These are phyloP conservation scores for Penicillium fuscoglaucum DNA, from an alignment of 2,329 filamentous ascomycete genomes.

Conservation along the genomic window DNA sequence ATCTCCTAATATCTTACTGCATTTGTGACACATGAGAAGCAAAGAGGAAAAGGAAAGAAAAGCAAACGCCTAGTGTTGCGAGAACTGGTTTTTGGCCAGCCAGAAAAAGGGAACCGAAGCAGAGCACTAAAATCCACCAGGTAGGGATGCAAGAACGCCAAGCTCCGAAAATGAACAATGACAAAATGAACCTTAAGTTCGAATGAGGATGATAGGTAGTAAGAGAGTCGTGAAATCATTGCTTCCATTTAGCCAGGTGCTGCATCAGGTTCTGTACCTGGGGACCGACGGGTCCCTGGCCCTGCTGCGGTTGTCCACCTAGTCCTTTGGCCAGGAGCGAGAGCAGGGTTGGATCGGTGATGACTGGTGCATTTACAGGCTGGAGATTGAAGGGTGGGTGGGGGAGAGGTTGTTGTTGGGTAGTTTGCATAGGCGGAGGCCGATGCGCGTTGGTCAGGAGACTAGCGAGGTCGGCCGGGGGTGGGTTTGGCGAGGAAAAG, in stretches of 20 bases:
- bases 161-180: constrained; percentile 21
- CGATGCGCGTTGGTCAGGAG: constrained; percentile 42
- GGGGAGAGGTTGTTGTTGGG: constrained; percentile 31
- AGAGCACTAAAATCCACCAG: constrained; percentile 9
- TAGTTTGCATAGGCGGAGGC: constrained; percentile 35
- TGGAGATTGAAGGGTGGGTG: constrained; percentile 35
- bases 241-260: constrained; percentile 49
- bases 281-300: constrained; percentile 34
- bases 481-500: constrained; percentile 36
- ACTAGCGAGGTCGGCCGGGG: constrained; percentile 43
- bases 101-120: constrained; percentile 15
- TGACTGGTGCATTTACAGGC: constrained; percentile 28
- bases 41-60: constrained; percentile 1
- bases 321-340: constrained; percentile 42
- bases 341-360: constrained; percentile 40
- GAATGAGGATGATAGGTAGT: constrained; percentile 7
- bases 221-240: constrained; percentile 36
- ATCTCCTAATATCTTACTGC: constrained; percentile 25
- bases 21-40: constrained; percentile 1
- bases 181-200: constrained; percentile 20
- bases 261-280: constrained; percentile 53
- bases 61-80: constrained; percentile 24
- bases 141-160: constrained; percentile 21
- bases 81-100: constrained; percentile 16
- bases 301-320: constrained; percentile 38